These are phyloP conservation scores for Wallacemonas sp. DNA, from an alignment of 208 protist genomes.

Conservation along the genomic window DNA sequence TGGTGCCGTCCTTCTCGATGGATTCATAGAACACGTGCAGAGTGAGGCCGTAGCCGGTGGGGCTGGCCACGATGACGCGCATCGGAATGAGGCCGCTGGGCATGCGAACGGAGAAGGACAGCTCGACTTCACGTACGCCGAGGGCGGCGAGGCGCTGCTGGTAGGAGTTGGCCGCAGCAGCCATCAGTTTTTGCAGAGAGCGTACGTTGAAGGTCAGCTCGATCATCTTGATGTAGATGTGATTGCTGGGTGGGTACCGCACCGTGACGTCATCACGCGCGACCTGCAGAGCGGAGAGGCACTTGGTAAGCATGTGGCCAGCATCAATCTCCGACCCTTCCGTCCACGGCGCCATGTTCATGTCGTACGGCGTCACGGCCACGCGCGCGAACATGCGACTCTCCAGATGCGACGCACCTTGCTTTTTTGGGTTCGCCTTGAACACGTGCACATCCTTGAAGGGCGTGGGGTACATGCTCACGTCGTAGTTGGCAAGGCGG, in stretches of 20 bases:
- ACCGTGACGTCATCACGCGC: constrained; percentile 66
- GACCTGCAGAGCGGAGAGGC: constrained; percentile 71
- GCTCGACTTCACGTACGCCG: constrained; percentile 78
- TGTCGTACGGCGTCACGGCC: constrained; percentile 85
- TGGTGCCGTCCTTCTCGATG: constrained; percentile 40
- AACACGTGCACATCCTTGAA: constrained; percentile 93
- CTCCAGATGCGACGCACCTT: constrained; percentile 54
- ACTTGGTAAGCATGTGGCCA: constrained; percentile 79
- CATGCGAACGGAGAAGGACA: constrained; percentile 69
- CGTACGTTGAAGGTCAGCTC: constrained; percentile 77
- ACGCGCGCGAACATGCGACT: constrained; percentile 94
- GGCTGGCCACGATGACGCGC: constrained; percentile 82
- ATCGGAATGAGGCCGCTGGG: constrained; percentile 69
- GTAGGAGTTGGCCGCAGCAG: constrained; percentile 54
- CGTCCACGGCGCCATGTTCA: constrained; percentile 74
- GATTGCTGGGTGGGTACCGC: constrained; percentile 70
- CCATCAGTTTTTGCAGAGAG: constrained; percentile 45
- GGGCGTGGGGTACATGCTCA: constrained; percentile 78
- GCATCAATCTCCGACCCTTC: constrained; percentile 73
- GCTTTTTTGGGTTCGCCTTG: constrained; percentile 74
- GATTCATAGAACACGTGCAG: constrained; percentile 89
- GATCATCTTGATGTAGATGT: constrained; percentile 87
- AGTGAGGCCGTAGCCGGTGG: constrained; percentile 66
- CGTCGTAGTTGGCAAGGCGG: constrained; percentile 92
- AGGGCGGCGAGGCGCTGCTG: constrained; percentile 61